These are phyloP conservation scores for Cardamine chenopodiifolia DNA, from an alignment of 345 rosid genomes.

Conservation along the genomic window DNA sequence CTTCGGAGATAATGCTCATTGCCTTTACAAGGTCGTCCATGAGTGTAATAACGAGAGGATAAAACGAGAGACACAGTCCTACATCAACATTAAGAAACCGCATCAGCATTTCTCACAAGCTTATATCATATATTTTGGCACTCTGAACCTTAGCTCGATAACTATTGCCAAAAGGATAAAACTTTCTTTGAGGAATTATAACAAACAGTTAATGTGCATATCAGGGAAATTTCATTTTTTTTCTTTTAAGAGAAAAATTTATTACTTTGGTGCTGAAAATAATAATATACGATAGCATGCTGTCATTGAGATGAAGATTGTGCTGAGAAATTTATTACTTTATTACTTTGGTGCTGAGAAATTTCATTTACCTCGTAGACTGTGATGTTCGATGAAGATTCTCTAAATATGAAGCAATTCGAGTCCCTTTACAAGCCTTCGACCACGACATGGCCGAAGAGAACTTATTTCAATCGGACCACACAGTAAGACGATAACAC, in stretches of 20 bases:
- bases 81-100: constrained; percentile 23
- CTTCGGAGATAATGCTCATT: constrained; percentile 32
- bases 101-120: constrained; percentile 27
- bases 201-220: constrained; percentile 24
- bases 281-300: too few relatives aligned
- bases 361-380: neutral
- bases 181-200: constrained; percentile 24
- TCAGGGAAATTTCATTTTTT: too few relatives aligned
- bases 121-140: too few relatives aligned
- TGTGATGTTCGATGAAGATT: constrained; percentile 27
- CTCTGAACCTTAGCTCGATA: too few relatives aligned
- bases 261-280: too few relatives aligned
- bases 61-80: constrained; percentile 39
- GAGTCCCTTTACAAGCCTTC: constrained; percentile 28
- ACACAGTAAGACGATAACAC: constrained; percentile 20
- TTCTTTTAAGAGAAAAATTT: too few relatives aligned
- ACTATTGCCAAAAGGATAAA: too few relatives aligned
- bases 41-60: constrained; percentile 34
- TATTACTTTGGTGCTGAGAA: too few relatives aligned
- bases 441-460: constrained; percentile 42
- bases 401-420: constrained; percentile 30
- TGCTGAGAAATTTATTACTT: too few relatives aligned
- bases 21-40: constrained; percentile 39
- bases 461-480: neutral
- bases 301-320: too few relatives aligned